Evolutionary conservation across 305 asterid genomes (phyloP), one percentile per base, ranked within the genome.

Genomic region (Vinca major): DNA sequence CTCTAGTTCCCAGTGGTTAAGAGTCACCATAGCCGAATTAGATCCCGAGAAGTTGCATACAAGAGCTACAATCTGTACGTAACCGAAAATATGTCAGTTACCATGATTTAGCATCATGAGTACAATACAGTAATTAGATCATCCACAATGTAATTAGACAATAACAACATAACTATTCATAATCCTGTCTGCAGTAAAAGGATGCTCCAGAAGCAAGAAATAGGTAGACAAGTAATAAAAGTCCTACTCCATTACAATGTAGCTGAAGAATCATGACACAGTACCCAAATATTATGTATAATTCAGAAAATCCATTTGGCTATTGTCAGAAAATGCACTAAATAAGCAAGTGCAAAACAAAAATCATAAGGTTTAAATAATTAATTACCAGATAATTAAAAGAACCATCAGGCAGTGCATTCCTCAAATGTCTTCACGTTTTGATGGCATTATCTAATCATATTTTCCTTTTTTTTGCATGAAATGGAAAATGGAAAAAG

Each of bases 1-100:
- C 80, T 93, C 97, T 58, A 93, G 88, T 73, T 93, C 96, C 75
- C 88, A 84, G 81, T 93, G 99, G 74, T 86, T 92, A 79, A 93
- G 97, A 70, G 74, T 80, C 72, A 74, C 85, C 43, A 90, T 78
- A 54, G 81, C 76, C 64, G 83, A 82, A 74, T 75, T 85, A 65
- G 87, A 76, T 41, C 97, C 87, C 12, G 87, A 75, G 82, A 93
- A 93, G 82, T 86, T 91, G 92, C 99, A 93, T 77, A 93, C 96
- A 72, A 93, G 96, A 62, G 99, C 99, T 75, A 93, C 95, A 62
- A 93, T 77, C 99, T 93, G 89, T 76, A 74, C 72, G 63, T 62
- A 65, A 66, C 44, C 67, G 79, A 70, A 74, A 39, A 58, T 57
- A 79, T 69, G 62, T 40, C 40, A 62, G 12, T 68, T 61, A 62